A percentile compares a stretch with the other conserved stretches of the same genome.
Conservation (phyloP, 2,329 filamentous ascomycete genomes). For the Claviceps monticola region DNA sequence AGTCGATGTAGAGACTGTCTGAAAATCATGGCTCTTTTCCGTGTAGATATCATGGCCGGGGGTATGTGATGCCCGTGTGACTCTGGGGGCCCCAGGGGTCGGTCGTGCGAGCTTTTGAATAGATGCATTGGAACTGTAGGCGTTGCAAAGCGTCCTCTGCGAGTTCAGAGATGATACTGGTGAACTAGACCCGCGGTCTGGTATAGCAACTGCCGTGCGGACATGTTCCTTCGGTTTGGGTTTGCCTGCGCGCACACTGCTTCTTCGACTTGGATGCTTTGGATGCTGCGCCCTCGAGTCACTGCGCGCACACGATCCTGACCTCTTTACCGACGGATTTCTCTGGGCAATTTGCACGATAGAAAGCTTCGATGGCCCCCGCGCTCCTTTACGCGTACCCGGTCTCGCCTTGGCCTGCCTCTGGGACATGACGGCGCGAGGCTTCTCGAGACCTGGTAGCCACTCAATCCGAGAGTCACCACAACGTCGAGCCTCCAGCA, state of each 20-base stretch:
- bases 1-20: neutral
- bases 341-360: no score
- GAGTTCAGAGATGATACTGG: constrained; percentile 29
- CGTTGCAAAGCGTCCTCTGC: constrained; percentile 35
- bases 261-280: neutral
- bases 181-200: constrained; percentile 36
- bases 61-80: neutral
- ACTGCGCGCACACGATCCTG: no score
- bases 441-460: no score
- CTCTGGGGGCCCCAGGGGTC: constrained; percentile 10
- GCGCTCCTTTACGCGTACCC: no score
- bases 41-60: constrained; percentile 7
- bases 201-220: constrained; percentile 13
- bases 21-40: constrained; percentile 4
- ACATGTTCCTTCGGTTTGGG: constrained; percentile 3
- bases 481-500: no score
- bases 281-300: no score
- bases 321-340: no score
- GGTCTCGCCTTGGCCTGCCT: no score
- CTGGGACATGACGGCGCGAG: no score
- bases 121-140: constrained; percentile 47
- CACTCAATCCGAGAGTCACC: no score
- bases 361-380: no score
- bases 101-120: constrained; percentile 35
- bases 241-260: neutral